Base-by-base conservation (phyloP, 352 stramenopile species). In the Globisporangium orthogonon region DNA sequence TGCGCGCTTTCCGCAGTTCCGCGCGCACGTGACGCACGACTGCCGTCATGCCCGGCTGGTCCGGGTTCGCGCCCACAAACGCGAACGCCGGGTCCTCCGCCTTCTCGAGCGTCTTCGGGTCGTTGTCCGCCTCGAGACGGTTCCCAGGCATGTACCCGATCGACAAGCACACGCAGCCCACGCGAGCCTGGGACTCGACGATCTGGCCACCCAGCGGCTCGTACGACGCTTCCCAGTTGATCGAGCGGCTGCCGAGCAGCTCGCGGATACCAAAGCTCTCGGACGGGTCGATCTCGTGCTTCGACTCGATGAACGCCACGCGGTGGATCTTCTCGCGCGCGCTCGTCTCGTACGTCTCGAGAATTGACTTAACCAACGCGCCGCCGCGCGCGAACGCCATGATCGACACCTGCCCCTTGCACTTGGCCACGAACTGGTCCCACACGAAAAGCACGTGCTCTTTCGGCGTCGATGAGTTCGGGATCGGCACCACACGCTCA, bases 361-460 rank as follows among this genome's bases (percentile, higher is more conserved):
- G 56, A 37, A 95, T 84, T 15, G 86, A 90, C 62, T 93, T 92
- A 11, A 89, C 79, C 11, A 95, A 69, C 11, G 84, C 76, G 31
- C 86, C 86, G 61, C 86, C 86, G 14, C 84, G 80, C 3, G 83
- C 80, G 39, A 87, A 95, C 39, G 86, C 86, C 49, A 95, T 79
- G 39, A 95, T 79, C 7, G 84, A 94, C 10, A 95, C 79, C 58
- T 95, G 76, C 3, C 84, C 86, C 56, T 87, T 88, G 62, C 83
- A 94, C 58, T 90, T 91, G 15, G 76, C 57, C 1, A 85, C 77
- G 45, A 83, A 95, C 35, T 91, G 63, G 33, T 94, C 80, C 86
- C 86, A 95, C n/a, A 95, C 84, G 54, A 90, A 95, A 17, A 90
- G 66, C 41, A 92, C 75, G 66, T 95, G 86, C 57, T 95, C 86